Base-by-base conservation (phyloP, 2,329 filamentous ascomycete species). In the Whalleya microplaca region DNA sequence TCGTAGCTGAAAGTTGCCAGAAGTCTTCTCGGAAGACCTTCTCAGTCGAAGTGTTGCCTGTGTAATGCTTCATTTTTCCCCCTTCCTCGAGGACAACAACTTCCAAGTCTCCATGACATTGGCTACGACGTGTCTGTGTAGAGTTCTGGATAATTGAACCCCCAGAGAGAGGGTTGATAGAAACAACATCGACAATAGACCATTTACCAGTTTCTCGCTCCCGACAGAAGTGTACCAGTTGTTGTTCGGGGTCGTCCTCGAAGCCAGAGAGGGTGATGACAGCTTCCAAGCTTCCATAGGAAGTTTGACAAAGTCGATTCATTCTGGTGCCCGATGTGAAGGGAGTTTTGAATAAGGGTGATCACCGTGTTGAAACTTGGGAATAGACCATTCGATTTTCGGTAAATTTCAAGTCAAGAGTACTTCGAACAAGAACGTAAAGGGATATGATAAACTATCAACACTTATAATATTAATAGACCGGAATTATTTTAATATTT, bases 271-370 rank as follows among this genome's bases (percentile, higher is more conserved):
- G n/a, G 49, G 52, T 57, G 37, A 62, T 56, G 41, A 62, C 58
- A 5, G 54, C 58, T 50, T 63, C 61, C 1, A 63, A 48, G 14
- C 19, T 62, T 3, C 58, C 61, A 19, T 52, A 57, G 18, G 58
- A 62, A 45, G 55, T 51, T 43, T 58, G 55, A 21, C 55, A 64
- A 5, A 64, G 20, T 5, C 59, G 59, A 51, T 64, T 63, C 62
- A 64, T 64, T 41, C 18, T 58, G 27, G 2, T 2, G 7, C 46
- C 3, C 8, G 4, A 21, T 44, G 41, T 21, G 21, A 20, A 29
- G 12, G 27, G 27, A 12, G 5, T 29, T 29, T 29, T 29, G 27
- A 29, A 12, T 29, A 29, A 6, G 6, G 12, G 12, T 6, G 5
- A 12, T 12, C 27, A 29, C 27, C 27, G 27, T 12, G 27, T 12